phyloP scores from a whole-genome alignment of 2,329 filamentous ascomycete species.

The Scytalidium lignicola region DNA sequence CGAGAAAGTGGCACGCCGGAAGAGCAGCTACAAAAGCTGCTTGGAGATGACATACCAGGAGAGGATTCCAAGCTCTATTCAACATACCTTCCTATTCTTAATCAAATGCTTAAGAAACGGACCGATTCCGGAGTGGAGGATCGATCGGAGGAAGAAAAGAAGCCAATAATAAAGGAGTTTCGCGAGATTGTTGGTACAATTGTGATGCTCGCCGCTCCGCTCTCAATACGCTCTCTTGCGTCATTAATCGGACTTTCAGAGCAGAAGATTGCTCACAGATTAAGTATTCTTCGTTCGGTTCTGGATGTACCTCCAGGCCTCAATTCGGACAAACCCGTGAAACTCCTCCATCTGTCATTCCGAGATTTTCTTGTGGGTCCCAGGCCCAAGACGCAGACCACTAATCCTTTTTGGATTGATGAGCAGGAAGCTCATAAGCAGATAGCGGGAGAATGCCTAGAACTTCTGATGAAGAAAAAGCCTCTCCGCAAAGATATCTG shows the following conservation, averaged over 20 bases:
- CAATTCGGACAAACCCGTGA: conserved; percentile 18
- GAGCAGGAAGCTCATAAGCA: conserved; percentile 26
- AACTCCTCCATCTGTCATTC: conserved; percentile 32
- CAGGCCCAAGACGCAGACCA: conserved; percentile 14
- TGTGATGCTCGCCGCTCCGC: conserved; percentile 19
- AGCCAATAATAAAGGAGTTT: conserved; percentile 20
- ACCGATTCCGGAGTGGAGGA: conserved; percentile 6
- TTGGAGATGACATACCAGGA: conserved; percentile 15
- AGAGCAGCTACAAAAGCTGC: conserved; percentile 19
- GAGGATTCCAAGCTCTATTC: conserved; percentile 16
- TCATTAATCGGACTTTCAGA: conserved; percentile 20
- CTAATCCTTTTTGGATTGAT: conserved; percentile 32
- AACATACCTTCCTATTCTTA: conserved; percentile 20
- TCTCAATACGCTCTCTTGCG: conserved; percentile 23
- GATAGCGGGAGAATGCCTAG: conserved; percentile 30
- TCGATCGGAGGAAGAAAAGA: too few relatives aligned
- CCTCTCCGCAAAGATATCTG: conserved; percentile 33
- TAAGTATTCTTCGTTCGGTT: conserved; percentile 31
- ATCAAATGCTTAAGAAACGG: conserved; percentile 9
- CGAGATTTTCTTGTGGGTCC: conserved; percentile 32
- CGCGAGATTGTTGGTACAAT: conserved; percentile 16
- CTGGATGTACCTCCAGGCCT: conserved; percentile 23
- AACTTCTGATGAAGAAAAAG: conserved; percentile 14
- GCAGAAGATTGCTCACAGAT: conserved; percentile 13
- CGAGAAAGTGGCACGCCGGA: conserved; percentile 14